Conservation (phyloP, 139 green algal genomes). For the Auxenochlorella pyrenoidosa region DNA sequence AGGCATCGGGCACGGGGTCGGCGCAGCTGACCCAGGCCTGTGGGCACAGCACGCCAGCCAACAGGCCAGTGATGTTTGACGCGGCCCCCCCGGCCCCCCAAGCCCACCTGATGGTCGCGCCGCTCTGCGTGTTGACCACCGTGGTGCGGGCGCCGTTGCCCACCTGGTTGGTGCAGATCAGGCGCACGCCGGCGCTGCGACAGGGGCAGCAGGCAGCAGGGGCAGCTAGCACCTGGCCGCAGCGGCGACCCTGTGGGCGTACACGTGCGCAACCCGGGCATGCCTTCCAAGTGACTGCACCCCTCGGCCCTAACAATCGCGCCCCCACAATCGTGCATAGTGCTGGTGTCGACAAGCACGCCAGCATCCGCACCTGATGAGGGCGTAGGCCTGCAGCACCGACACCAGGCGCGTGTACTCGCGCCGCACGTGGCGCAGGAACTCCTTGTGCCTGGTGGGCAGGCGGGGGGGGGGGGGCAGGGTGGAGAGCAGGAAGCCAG, state of each 20-base stretch:
- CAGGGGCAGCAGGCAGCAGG: not conserved
- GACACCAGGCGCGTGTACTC: slow-evolving; percentile 84
- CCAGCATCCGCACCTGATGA: slow-evolving; percentile 53
- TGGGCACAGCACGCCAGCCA: not conserved
- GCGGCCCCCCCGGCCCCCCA: too few species aligned
- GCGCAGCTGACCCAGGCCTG: too few species aligned
- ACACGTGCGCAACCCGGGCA: too few species aligned
- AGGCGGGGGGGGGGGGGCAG: too few species aligned
- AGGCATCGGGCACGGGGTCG: too few species aligned
- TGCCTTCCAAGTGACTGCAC: not conserved
- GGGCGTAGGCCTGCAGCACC: slow-evolving; percentile 77
- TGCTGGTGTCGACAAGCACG: not conserved
- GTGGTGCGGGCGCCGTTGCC: slow-evolving; percentile 60
- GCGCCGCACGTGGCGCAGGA: slow-evolving; percentile 83
- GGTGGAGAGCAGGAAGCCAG: too few species aligned
- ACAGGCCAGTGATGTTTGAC: not conserved
- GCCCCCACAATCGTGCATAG: not conserved
- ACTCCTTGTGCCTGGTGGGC: slow-evolving; percentile 56
- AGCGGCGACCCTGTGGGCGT: too few species aligned
- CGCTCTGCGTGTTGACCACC: slow-evolving; percentile 73
- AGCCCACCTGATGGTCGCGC: slow-evolving; percentile 21
- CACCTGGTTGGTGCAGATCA: slow-evolving; percentile 80
- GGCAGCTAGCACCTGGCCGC: too few species aligned
- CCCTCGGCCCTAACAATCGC: not conserved
- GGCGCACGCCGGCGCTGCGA: slow-evolving; percentile 53